phyloP scores from a whole-genome alignment of 108 stramenopile species.

The Aurantiochytrium sp. region DNA sequence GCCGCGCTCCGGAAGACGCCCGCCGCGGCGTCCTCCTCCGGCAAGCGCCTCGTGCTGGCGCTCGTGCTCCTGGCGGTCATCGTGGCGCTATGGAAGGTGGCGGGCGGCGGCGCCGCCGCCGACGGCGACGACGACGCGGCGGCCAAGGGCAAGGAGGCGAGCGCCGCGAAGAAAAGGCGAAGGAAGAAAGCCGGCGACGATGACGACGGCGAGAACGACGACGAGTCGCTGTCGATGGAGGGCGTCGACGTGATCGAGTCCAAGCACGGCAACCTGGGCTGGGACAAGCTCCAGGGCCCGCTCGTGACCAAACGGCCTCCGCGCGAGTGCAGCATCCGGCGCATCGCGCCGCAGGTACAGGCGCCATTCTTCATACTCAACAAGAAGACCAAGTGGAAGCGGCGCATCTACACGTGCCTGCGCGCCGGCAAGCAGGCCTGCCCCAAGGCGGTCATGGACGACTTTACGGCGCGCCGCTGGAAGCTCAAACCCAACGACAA shows the following conservation, averaged over 20 bases:
- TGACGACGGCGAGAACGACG: conserved; percentile 2
- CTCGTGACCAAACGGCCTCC: conserved; percentile 12
- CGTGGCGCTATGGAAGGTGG: too few relatives aligned
- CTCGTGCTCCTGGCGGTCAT: too few relatives aligned
- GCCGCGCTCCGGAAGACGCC: too few relatives aligned
- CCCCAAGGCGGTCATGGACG: background rate
- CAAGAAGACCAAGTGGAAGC: conserved; percentile 22
- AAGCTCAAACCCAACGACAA: background rate
- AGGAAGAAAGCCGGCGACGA: background rate
- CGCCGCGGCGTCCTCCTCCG: too few relatives aligned
- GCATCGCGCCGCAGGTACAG: background rate
- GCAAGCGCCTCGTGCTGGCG: too few relatives aligned
- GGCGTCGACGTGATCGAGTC: conserved; percentile 26
- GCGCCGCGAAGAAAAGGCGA: background rate
- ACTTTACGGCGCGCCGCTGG: conserved; percentile 18
- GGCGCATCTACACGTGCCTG: conserved; percentile 29
- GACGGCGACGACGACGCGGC: background rate
- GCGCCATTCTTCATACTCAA: background rate
- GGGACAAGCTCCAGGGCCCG: conserved; percentile 2
- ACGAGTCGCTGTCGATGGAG: conserved; percentile 7
- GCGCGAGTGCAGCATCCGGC: background rate
- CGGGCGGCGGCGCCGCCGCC: background rate
- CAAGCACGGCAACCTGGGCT: background rate
- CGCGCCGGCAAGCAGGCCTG: background rate
- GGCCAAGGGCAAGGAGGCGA: background rate